Percentiles rank a stretch among this genome's conserved stretches.
Conservation (phyloP, 1,284 basidiomycete species). For the Amylostereum chailletii region DNA sequence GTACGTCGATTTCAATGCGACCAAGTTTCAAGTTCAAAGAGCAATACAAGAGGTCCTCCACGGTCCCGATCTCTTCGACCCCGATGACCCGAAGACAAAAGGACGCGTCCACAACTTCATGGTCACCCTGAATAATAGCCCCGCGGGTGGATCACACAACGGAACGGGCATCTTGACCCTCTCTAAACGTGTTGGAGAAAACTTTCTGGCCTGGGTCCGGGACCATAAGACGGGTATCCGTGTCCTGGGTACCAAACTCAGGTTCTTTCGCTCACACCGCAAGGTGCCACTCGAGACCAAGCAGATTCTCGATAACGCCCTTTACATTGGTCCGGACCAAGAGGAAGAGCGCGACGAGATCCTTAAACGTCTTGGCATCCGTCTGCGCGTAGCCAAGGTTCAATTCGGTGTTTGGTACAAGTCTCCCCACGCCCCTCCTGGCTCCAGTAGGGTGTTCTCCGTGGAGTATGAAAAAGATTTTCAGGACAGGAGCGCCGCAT, state of each 20-base stretch:
- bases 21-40: constrained; percentile 11
- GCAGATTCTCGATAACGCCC: constrained; percentile 9
- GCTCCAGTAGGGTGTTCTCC: constrained; percentile 40
- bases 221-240: constrained; percentile 2
- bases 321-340: constrained; percentile 10
- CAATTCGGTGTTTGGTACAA: constrained; percentile 48
- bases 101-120: constrained; percentile 14
- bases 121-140: constrained; percentile 9
- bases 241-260: constrained; percentile 1
- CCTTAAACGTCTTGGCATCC: constrained; percentile 27
- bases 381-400: constrained; percentile 40
- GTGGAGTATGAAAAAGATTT: constrained; percentile 38
- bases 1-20: constrained; percentile 7
- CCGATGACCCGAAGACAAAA: constrained; percentile 1
- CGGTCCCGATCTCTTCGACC: constrained; percentile 9
- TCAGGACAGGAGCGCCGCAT: constrained; percentile 29
- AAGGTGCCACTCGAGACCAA: not conserved
- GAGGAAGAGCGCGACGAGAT: constrained; percentile 18
- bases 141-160: constrained; percentile 9
- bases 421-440: constrained; percentile 16
- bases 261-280: not conserved
- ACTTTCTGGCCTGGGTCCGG: constrained; percentile 9
- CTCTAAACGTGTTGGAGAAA: not conserved
- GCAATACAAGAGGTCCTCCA: constrained; percentile 13
- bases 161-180: constrained; percentile 12